These are phyloP conservation scores for Heliocybe sulcata DNA, from an alignment of 1,284 basidiomycete genomes.

Conservation along the genomic window DNA sequence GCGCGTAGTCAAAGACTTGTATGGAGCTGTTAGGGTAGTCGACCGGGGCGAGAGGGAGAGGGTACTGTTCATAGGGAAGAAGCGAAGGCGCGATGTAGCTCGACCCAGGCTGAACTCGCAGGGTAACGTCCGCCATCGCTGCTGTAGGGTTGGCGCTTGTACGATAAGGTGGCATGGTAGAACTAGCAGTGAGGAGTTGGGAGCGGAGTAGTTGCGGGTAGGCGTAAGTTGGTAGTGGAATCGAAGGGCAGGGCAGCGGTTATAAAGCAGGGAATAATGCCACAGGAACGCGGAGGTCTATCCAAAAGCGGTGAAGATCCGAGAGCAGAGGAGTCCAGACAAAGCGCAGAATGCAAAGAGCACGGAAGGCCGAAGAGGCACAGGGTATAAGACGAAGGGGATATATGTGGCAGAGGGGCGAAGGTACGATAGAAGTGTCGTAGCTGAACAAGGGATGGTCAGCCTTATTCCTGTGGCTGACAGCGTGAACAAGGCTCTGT, in stretches of 20 bases:
- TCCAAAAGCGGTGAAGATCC: background rate
- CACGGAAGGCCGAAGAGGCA: background rate
- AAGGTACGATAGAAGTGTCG: background rate
- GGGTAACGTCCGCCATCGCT: too few species aligned
- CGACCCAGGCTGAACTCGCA: too few species aligned
- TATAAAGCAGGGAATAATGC: background rate
- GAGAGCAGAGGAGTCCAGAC: background rate
- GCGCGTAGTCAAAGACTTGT: constrained; percentile 39
- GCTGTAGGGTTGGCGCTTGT: too few species aligned
- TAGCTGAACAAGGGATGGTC: background rate
- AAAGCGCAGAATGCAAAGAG: background rate
- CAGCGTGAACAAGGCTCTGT: background rate
- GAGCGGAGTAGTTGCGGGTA: too few species aligned
- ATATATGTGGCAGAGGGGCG: background rate
- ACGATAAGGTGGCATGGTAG: too few species aligned
- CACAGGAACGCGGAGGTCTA: background rate
- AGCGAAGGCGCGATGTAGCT: too few species aligned
- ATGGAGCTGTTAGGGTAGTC: constrained; percentile 44
- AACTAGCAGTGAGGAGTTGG: too few species aligned
- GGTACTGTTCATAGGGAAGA: too few species aligned
- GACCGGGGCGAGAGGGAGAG: constrained; percentile 17
- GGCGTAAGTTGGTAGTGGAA: too few species aligned
- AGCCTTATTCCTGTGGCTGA: background rate
- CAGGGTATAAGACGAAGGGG: background rate
- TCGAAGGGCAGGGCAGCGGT: background rate